Base-by-base conservation (phyloP, 306 rosid genomes). In the Alnus rubra region DNA sequence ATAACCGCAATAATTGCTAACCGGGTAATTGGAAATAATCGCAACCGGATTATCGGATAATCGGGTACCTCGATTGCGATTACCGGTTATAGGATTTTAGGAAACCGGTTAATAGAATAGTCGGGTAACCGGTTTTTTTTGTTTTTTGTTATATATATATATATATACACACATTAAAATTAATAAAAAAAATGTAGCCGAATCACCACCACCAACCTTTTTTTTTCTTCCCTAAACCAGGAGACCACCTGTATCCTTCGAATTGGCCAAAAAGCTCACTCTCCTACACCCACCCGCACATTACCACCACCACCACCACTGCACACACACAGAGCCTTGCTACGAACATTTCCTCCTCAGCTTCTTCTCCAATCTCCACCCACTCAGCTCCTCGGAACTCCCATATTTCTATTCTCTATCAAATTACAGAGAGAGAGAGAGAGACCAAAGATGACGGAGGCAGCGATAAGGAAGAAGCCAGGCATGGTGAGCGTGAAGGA, bases 401-500 rank as follows among this genome's bases (percentile, higher is more conserved):
- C 69, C 44, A 33, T 18, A 16, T 39, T 65, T 39, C 49, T 14
- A 2, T 15, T 37, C 23, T 9, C 48, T 9, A 39, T 14, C 48
- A 18, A 67, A 18, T 63, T 37, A 5, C 44, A 60, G 7, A 59
- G 50, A 16, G 62, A 47, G 13, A 74, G 37, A 23, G 16, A 77
- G 28, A 75, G 74, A 16, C 74, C 69, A 4, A 88, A 75, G 77
- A 95, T 96, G 99, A 96, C 99, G 79, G 99, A 96, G 87, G 92
- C 99, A 1, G 37, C 51, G 81, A 93, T 96, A 13, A 89, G 99
- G 88, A 96, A 91, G 68, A 96, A 93, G 91, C 93, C 99, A 0
- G 99, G 99, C 12, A 96, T 96, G 99, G 96, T 85, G 28, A 96
- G 99, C 83, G 93, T 96, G 37, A 93, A 91, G 93, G 99, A 96